A percentile compares a stretch with the other conserved stretches of the same genome.
phyloP scores from a whole-genome alignment of 805 yeast genomes.

The Henningerozyma blattae region DNA sequence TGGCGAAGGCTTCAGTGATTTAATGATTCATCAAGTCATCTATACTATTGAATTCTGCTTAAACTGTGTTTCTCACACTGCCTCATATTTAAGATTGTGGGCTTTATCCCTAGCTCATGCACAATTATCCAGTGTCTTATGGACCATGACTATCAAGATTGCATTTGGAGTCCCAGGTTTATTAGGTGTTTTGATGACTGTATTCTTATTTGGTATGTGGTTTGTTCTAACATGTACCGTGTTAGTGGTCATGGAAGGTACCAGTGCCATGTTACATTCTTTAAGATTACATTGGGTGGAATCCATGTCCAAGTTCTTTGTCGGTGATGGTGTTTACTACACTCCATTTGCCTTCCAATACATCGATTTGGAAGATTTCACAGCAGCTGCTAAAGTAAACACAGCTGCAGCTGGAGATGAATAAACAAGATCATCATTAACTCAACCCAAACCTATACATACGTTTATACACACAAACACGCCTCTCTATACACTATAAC shows the following conservation, averaged over 20 bases:
- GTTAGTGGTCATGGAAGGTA: conserved; percentile 70
- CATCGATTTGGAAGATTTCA: conserved; percentile 2
- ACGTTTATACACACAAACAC: neutral
- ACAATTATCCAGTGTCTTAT: conserved; percentile 61
- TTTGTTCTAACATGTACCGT: conserved; percentile 57
- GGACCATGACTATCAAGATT: conserved; percentile 63
- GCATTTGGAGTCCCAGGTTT: conserved; percentile 46
- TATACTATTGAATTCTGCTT: conserved; percentile 73
- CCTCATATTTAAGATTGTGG: conserved; percentile 68
- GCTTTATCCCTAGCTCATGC: conserved; percentile 71
- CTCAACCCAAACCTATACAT: neutral
- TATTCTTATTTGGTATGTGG: conserved; percentile 62
- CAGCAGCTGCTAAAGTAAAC: neutral
- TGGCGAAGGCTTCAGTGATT: conserved; percentile 46
- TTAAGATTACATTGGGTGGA: conserved; percentile 76
- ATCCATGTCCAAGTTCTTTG: conserved; percentile 68
- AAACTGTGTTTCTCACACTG: conserved; percentile 71
- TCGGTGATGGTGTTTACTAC: conserved; percentile 63
- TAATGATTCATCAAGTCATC: conserved; percentile 68
- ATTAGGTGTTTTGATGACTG: conserved; percentile 44
- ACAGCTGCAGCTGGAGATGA: neutral
- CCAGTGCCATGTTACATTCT: conserved; percentile 74
- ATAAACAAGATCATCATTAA: neutral
- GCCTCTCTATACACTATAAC: neutral
- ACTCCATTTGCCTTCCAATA: conserved; percentile 44